Evolutionary conservation across 441 rosid species (phyloP).

Genomic region (Iberis amara): DNA sequence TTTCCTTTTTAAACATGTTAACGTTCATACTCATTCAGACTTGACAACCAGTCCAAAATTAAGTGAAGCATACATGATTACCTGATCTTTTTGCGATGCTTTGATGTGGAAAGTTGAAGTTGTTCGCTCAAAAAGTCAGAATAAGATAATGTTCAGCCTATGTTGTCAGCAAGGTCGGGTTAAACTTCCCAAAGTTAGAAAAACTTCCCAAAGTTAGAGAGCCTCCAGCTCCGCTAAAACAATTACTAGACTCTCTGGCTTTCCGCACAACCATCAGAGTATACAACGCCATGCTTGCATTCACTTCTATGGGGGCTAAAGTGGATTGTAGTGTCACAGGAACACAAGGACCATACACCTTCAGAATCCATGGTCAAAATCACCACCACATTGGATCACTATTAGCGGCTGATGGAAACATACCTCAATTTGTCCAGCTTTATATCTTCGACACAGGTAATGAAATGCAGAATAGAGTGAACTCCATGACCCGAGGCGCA

Average conservation of each 20-base stretch:
- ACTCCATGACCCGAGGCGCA: accelerated
- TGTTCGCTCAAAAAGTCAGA: neutral
- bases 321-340: neutral
- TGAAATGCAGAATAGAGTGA: neutral
- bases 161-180: constrained; percentile 1
- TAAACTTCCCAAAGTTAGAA: neutral
- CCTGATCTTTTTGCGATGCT: neutral
- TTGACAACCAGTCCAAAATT: no score
- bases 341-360: neutral
- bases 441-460: neutral
- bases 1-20: no score
- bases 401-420: neutral
- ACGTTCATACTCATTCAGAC: no score
- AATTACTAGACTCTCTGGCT: neutral
- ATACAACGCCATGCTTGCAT: neutral
- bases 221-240: neutral
- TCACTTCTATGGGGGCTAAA: neutral
- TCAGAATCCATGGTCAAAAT: neutral
- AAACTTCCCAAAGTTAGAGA: neutral
- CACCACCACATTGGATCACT: neutral
- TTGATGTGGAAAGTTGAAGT: neutral
- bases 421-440: neutral
- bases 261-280: neutral
- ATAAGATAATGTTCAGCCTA: neutral
- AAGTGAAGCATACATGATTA: neutral